Evolutionary conservation across 495 filamentous ascomycete species (phyloP).

Genomic region (Hypoxylon subgilvum): DNA sequence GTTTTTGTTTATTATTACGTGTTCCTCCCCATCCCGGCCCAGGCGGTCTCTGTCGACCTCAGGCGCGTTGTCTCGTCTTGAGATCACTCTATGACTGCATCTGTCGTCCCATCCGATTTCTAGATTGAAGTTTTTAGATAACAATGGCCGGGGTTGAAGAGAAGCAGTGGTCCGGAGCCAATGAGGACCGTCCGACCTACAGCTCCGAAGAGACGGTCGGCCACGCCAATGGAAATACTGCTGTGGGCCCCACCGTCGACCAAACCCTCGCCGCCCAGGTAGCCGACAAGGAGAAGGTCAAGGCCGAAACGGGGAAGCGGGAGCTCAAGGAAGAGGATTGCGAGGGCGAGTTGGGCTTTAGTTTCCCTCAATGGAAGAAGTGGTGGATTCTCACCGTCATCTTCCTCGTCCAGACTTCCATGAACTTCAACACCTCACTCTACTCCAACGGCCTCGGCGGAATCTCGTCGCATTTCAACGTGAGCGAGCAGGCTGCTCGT

Average conservation of each 20-base stretch:
- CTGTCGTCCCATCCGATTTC: neutral
- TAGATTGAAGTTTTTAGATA: no score
- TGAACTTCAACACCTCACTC: constrained; percentile 83
- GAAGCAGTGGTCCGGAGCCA: constrained; percentile 32
- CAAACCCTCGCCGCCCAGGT: constrained; percentile 18
- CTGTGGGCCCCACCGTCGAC: constrained; percentile 17
- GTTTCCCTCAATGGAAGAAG: constrained; percentile 70
- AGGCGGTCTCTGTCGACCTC: constrained; percentile 12
- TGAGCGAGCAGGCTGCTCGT: constrained; percentile 69
- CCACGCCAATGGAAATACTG: constrained; percentile 18
- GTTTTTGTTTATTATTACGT: constrained; percentile 25
- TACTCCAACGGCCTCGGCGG: constrained; percentile 70
- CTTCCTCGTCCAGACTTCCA: constrained; percentile 78
- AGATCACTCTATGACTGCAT: constrained; percentile 5
- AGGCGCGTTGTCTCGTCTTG: constrained; percentile 2
- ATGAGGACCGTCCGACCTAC: constrained; percentile 30
- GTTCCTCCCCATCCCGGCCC: constrained; percentile 2
- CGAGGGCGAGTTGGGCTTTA: constrained; percentile 69
- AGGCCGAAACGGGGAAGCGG: constrained; percentile 45
- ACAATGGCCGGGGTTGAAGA: constrained; percentile 22
- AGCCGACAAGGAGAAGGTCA: constrained; percentile 34
- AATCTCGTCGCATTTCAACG: constrained; percentile 65
- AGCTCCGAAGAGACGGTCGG: constrained; percentile 38
- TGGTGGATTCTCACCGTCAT: constrained; percentile 77
- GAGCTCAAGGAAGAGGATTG: constrained; percentile 69